Percentiles rank a stretch among this genome's conserved stretches.
Conservation (phyloP, 1,139 yeast genomes). For the Insectozyma bohioensis region DNA sequence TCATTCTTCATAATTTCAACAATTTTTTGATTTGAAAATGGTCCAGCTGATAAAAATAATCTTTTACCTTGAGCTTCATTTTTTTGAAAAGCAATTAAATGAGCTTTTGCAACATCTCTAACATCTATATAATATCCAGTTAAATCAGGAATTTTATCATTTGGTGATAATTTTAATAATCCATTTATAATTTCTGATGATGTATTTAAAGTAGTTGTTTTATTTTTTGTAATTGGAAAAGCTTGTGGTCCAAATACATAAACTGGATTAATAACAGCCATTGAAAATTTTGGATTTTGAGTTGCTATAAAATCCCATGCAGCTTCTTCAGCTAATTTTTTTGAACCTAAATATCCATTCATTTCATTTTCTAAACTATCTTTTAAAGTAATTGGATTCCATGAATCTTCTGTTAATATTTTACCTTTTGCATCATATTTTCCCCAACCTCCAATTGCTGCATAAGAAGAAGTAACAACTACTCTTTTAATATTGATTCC, state of each 20-base stretch:
- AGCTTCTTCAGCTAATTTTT: conserved; percentile 34
- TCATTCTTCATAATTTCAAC: conserved; percentile 24
- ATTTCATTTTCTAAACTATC: conserved; percentile 21
- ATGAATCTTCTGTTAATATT: conserved; percentile 27
- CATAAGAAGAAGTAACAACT: conserved; percentile 29
- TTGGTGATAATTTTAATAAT: conserved; percentile 15
- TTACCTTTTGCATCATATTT: conserved; percentile 14
- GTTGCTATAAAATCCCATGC: conserved; percentile 51
- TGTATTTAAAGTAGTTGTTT: conserved; percentile 33
- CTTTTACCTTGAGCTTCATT: conserved; percentile 24
- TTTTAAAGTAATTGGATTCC: conserved; percentile 39
- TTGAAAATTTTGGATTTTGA: conserved; percentile 25
- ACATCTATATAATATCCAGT: conserved; percentile 42
- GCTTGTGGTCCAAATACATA: conserved; percentile 47
- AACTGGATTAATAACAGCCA: conserved; percentile 30
- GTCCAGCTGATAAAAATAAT: conserved; percentile 28
- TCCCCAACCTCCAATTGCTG: conserved; percentile 18
- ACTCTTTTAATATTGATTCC: conserved; percentile 27
- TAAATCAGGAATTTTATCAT: conserved; percentile 16
- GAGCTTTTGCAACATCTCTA: conserved; percentile 54
- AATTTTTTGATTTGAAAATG: conserved; percentile 21
- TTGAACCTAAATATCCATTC: conserved; percentile 31
- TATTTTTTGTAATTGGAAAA: conserved; percentile 22
- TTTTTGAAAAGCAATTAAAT: conserved; percentile 37
- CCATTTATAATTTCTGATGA: conserved; percentile 40